phyloP scores from a whole-genome alignment of 441 rosid species.

The Populus hybrid region DNA sequence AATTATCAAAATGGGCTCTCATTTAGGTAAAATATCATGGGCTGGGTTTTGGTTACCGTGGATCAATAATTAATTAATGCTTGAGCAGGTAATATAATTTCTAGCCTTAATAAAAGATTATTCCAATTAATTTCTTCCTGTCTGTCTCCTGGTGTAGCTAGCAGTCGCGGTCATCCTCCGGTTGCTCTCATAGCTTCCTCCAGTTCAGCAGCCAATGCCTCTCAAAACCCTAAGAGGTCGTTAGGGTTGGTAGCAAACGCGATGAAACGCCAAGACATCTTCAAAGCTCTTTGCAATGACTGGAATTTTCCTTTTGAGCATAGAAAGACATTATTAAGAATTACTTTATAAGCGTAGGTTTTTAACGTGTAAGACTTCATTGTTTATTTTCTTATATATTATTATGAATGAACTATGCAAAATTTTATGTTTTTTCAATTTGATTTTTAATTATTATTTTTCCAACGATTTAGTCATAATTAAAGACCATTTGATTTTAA shows the following conservation, averaged over 20 bases:
- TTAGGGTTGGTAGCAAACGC: slow-evolving; percentile 51
- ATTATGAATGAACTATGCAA: too few relatives aligned
- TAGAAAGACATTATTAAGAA: slow-evolving; percentile 69
- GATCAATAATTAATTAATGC: not conserved
- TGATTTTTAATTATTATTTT: too few relatives aligned
- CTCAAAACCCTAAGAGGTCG: too few relatives aligned
- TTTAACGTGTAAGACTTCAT: too few relatives aligned
- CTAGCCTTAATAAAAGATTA: not conserved
- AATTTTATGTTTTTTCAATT: too few relatives aligned
- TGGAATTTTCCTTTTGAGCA: slow-evolving; percentile 68
- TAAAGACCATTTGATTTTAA: too few relatives aligned
- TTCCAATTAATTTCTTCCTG: not conserved
- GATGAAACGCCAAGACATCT: slow-evolving; percentile 50
- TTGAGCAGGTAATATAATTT: not conserved
- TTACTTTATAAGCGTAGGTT: slow-evolving; percentile 23
- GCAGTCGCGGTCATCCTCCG: not conserved
- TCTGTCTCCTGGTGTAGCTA: not conserved
- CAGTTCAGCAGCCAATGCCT: too few relatives aligned
- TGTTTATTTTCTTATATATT: too few relatives aligned
- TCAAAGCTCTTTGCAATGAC: slow-evolving; percentile 71
- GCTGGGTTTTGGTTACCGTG: not conserved
- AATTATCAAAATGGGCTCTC: too few relatives aligned
- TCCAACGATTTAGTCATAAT: too few relatives aligned
- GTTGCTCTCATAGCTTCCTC: slow-evolving; percentile 33
- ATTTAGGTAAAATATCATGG: not conserved